phyloP scores from a whole-genome alignment of 208 protist genomes.

The Angomonas ambiguus region DNA sequence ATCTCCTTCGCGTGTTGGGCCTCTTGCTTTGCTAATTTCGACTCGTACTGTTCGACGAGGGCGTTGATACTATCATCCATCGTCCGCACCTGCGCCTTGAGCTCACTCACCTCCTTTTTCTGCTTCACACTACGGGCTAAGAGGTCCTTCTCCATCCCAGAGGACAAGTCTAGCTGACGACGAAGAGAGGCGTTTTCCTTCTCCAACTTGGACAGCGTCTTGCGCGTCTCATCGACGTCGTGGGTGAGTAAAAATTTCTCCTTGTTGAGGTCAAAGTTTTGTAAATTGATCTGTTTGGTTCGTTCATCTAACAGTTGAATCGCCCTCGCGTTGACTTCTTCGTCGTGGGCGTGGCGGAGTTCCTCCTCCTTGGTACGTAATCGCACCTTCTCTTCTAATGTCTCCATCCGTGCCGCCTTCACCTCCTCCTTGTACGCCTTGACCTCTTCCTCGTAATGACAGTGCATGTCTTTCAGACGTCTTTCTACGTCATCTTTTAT shows the following conservation, averaged over 20 bases:
- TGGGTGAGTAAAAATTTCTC: constrained; percentile 62
- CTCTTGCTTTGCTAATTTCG: constrained; percentile 24
- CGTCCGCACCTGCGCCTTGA: constrained; percentile 45
- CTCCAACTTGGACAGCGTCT: constrained; percentile 19
- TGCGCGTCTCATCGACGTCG: constrained; percentile 29
- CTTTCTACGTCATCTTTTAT: constrained; percentile 43
- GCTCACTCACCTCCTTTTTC: constrained; percentile 38
- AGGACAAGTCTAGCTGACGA: constrained; percentile 39
- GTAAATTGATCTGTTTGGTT: constrained; percentile 57
- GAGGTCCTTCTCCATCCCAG: constrained; percentile 35
- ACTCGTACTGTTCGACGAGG: constrained; percentile 58
- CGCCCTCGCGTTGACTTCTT: constrained; percentile 55
- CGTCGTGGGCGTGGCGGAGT: constrained; percentile 31
- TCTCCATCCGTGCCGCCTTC: constrained; percentile 34
- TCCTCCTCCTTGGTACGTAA: constrained; percentile 50
- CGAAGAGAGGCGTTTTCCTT: constrained; percentile 41
- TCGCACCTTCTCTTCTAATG: constrained; percentile 73
- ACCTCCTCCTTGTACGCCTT: constrained; percentile 21
- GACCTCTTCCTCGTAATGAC: constrained; percentile 22
- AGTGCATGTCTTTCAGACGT: constrained; percentile 38
- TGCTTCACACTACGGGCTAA: constrained; percentile 41
- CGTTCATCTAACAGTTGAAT: constrained; percentile 53
- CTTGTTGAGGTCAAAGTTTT: constrained; percentile 66
- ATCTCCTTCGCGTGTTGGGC: constrained; percentile 28
- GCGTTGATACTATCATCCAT: constrained; percentile 54